Percentiles rank a stretch among this genome's conserved stretches.
phyloP scores from a whole-genome alignment of 805 yeast genomes.

The Suhomyces vadensis region DNA sequence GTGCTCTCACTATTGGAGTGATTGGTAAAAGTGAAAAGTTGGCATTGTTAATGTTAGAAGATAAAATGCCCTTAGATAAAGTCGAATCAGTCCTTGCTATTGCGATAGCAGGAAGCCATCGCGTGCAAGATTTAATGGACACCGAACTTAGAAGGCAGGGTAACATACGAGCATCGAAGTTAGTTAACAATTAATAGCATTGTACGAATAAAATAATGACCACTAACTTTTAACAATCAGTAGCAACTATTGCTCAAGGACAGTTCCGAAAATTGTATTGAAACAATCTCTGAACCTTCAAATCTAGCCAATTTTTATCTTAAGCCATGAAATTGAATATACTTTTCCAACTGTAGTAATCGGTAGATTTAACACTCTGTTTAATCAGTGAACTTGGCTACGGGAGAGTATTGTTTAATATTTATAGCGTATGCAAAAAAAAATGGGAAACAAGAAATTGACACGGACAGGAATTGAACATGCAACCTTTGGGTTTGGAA shows the following conservation, averaged over 20 bases:
- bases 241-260: too few relatives aligned
- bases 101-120: slow-evolving; percentile 85
- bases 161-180: slow-evolving; percentile 51
- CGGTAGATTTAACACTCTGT: too few relatives aligned
- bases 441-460: slow-evolving; percentile 33
- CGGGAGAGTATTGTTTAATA: too few relatives aligned
- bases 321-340: too few relatives aligned
- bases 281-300: too few relatives aligned
- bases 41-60: slow-evolving; percentile 75
- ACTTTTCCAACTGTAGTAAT: too few relatives aligned
- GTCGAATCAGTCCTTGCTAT: slow-evolving; percentile 74
- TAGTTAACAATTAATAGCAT: slow-evolving; percentile 17
- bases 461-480: slow-evolving; percentile 87
- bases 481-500: slow-evolving; percentile 83
- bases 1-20: slow-evolving; percentile 78
- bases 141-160: slow-evolving; percentile 78
- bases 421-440: too few relatives aligned
- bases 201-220: slow-evolving; percentile 6
- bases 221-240: background rate
- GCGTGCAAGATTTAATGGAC: slow-evolving; percentile 84
- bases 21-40: slow-evolving; percentile 81
- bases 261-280: too few relatives aligned
- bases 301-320: too few relatives aligned
- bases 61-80: slow-evolving; percentile 79
- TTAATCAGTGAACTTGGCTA: too few relatives aligned